Evolutionary conservation across 2,329 filamentous ascomycete species (phyloP).

Genomic region (Hypoxylon sp.): DNA sequence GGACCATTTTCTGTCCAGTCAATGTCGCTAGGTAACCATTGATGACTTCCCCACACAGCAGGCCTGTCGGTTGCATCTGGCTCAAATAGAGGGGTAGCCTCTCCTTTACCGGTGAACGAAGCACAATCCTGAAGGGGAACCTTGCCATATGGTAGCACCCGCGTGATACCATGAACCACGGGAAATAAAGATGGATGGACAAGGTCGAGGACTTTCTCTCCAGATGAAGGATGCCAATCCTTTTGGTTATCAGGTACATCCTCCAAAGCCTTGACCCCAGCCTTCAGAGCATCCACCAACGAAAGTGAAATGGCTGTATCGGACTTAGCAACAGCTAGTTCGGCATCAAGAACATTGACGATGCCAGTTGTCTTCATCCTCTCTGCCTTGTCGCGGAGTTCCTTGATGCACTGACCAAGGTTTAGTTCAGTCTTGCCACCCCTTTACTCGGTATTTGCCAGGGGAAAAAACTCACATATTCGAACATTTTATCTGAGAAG

Average conservation of each 20-base stretch:
- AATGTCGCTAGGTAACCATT: constrained; percentile 67
- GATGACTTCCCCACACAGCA: constrained; percentile 53
- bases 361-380: constrained; percentile 57
- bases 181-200: constrained; percentile 76
- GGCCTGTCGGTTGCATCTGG: neutral
- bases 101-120: constrained; percentile 50
- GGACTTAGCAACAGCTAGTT: constrained; percentile 64
- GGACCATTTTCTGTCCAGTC: constrained; percentile 56
- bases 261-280: constrained; percentile 64
- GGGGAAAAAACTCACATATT: constrained; percentile 51
- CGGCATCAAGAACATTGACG: constrained; percentile 60
- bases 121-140: constrained; percentile 55
- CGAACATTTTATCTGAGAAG: constrained; percentile 57
- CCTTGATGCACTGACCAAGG: constrained; percentile 54
- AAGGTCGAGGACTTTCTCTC: constrained; percentile 71
- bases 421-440: neutral
- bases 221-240: constrained; percentile 74
- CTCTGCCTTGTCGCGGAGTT: constrained; percentile 63
- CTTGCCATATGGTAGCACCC: constrained; percentile 57
- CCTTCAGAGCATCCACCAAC: constrained; percentile 59
- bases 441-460: neutral
- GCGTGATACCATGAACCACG: constrained; percentile 66
- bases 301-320: constrained; percentile 60
- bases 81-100: constrained; percentile 38
- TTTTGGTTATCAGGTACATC: constrained; percentile 63